These are phyloP conservation scores for Serendipita vermifera DNA, from an alignment of 768 basidiomycete genomes.

Conservation along the genomic window DNA sequence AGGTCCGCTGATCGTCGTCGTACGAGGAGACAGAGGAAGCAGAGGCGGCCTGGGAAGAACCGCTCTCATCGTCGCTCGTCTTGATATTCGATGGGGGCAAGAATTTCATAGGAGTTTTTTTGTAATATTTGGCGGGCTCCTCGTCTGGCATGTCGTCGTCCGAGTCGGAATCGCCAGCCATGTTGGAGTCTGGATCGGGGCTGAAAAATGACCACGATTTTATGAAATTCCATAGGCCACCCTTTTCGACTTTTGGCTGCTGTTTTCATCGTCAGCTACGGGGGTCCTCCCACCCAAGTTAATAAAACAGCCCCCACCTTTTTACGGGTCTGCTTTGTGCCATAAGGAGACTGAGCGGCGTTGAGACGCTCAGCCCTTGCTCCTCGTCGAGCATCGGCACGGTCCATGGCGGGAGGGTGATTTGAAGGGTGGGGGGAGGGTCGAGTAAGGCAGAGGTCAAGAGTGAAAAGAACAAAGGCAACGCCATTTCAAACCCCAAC, in stretches of 20 bases:
- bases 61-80: too few species aligned
- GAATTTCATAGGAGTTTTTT: too few species aligned
- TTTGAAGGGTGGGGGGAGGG: not conserved
- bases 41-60: too few species aligned
- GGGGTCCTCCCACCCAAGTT: not conserved
- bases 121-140: too few species aligned
- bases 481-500: too few species aligned
- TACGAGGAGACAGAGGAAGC: too few species aligned
- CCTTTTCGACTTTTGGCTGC: not conserved
- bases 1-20: too few species aligned
- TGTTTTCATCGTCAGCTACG: not conserved
- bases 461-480: conserved; percentile 62
- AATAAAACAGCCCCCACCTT: not conserved
- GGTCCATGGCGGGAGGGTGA: too few species aligned
- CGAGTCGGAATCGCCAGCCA: too few species aligned
- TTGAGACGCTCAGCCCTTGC: not conserved
- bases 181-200: not conserved
- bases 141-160: not conserved
- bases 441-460: conserved; percentile 20
- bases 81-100: too few species aligned
- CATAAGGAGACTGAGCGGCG: not conserved
- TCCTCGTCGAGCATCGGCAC: not conserved
- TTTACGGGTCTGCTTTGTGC: not conserved
- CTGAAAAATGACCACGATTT: conserved; percentile 7
- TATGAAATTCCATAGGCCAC: not conserved